Conservation (phyloP, 805 yeast genomes). For the Candida hungchunana region DNA sequence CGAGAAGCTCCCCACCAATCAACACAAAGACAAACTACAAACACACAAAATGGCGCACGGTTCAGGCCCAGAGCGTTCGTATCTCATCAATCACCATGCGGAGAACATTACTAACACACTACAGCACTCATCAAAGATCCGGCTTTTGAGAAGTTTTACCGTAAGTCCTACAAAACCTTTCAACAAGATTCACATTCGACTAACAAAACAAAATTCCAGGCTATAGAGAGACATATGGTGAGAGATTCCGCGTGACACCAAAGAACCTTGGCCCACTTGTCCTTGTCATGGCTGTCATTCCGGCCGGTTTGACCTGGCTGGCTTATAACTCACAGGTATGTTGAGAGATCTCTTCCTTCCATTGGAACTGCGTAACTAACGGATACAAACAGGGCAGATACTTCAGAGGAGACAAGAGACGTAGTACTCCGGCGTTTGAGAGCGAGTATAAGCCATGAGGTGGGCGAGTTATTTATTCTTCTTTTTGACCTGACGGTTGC, state of each 20-base stretch:
- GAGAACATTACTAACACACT: constrained; percentile 9
- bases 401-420: constrained; percentile 22
- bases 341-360: background rate
- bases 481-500: background rate
- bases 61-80: constrained; percentile 13
- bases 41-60: constrained; percentile 17
- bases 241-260: constrained; percentile 23
- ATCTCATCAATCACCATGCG: background rate
- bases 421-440: constrained; percentile 21
- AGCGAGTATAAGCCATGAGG: constrained; percentile 19
- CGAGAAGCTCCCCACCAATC: too few relatives aligned
- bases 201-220: constrained; percentile 10
- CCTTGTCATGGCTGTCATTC: constrained; percentile 20
- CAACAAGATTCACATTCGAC: background rate
- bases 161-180: constrained; percentile 14
- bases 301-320: constrained; percentile 20
- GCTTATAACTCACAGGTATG: constrained; percentile 22
- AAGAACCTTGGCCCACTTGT: constrained; percentile 20
- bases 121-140: constrained; percentile 25
- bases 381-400: constrained; percentile 18
- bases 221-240: constrained; percentile 23
- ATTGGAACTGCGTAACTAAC: constrained; percentile 1
- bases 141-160: constrained; percentile 24
- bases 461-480: background rate
- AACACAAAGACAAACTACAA: too few relatives aligned